These are phyloP conservation scores for Sicyos baderoa DNA, from an alignment of 306 rosid species.

Conservation along the genomic window DNA sequence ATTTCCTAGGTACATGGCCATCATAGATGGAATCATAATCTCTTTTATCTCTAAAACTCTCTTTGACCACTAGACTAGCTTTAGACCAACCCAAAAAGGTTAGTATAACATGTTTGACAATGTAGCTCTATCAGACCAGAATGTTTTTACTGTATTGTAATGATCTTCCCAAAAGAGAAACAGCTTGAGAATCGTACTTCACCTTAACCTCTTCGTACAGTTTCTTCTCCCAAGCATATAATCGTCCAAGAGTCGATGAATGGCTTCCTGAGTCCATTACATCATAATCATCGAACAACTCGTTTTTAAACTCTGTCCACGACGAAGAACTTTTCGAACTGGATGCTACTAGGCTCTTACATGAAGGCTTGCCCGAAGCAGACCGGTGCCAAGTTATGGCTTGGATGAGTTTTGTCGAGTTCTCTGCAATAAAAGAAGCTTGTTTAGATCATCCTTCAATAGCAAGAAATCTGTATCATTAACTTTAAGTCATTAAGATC, in stretches of 20 bases:
- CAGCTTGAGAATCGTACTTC: constrained; percentile 15
- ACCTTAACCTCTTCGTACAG: constrained; percentile 95
- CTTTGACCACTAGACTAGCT: no score
- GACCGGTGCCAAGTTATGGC: constrained; percentile 72
- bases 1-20: no score
- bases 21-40: no score
- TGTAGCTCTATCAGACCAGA: not conserved
- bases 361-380: constrained; percentile 51
- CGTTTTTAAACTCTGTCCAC: constrained; percentile 74
- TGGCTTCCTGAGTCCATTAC: constrained; percentile 96
- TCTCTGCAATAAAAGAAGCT: constrained; percentile 48
- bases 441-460: not conserved
- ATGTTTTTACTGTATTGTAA: not conserved
- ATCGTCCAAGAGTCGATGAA: constrained; percentile 70
- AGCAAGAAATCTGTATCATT: not conserved
- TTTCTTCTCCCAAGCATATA: constrained; percentile 97
- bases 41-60: no score
- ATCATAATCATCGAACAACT: constrained; percentile 68
- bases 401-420: constrained; percentile 74
- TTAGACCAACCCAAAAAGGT: no score
- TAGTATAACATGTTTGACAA: not conserved
- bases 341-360: constrained; percentile 76
- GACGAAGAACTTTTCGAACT: constrained; percentile 46
- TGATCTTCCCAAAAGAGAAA: not conserved
- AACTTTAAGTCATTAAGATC: not conserved